These are phyloP conservation scores for Neopestalotiopsis rosae DNA, from an alignment of 2,329 filamentous ascomycete genomes.

Conservation along the genomic window DNA sequence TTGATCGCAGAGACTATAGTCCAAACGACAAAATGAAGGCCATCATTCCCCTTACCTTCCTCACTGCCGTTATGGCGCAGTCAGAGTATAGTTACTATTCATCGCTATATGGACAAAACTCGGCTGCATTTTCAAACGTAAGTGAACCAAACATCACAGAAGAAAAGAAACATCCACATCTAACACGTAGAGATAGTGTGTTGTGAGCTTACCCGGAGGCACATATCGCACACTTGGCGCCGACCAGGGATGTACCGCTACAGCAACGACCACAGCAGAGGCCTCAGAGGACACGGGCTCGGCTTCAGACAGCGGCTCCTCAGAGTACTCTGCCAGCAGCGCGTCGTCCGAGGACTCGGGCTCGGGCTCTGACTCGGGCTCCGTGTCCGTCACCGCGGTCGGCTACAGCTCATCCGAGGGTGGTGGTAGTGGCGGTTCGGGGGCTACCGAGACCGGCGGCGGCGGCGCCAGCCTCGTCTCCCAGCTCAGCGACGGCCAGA, in stretches of 20 bases:
- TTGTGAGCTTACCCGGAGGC: conserved; percentile 3
- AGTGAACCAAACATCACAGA: not conserved
- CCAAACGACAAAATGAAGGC: not conserved
- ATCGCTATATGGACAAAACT: not conserved
- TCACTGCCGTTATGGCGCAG: conserved; percentile 3
- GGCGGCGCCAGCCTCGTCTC: not conserved
- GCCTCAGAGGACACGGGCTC: not conserved
- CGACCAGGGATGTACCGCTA: conserved; percentile 9
- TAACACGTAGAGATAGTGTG: not conserved
- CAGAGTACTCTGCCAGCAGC: not conserved
- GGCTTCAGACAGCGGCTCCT: not conserved
- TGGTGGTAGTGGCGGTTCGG: not conserved
- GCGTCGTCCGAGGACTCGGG: not conserved
- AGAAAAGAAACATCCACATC: not conserved
- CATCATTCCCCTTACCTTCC: not conserved
- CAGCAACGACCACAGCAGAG: not conserved
- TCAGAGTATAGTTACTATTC: not conserved
- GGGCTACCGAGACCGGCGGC: not conserved
- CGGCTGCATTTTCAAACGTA: conserved; percentile 9
- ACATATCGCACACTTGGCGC: conserved; percentile 8
- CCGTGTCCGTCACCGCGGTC: not conserved
- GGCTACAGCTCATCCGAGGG: not conserved
- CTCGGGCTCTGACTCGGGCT: not conserved
- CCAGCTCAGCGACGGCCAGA: not conserved
- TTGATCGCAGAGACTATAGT: not conserved